Percentiles rank a stretch among this genome's conserved stretches.
These are phyloP conservation scores for Trichoderma guizhouense DNA, from an alignment of 2,329 filamentous ascomycete species.

Conservation along the genomic window DNA sequence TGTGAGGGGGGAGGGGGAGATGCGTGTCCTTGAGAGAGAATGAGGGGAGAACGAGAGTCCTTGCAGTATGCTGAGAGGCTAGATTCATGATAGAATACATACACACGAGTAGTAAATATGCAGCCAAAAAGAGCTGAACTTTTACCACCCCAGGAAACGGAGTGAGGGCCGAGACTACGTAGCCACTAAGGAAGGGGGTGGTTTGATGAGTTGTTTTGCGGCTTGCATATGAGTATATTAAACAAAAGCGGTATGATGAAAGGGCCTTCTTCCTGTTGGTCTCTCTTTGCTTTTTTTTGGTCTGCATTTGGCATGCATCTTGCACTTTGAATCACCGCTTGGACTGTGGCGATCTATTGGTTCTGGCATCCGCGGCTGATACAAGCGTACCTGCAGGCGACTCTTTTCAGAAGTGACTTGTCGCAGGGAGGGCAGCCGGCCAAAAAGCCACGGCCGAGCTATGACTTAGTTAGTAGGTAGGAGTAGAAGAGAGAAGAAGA, in stretches of 20 bases:
- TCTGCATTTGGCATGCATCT: not conserved
- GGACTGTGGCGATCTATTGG: not conserved
- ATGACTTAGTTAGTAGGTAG: not conserved
- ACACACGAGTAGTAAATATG: not conserved
- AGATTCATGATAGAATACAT: not conserved
- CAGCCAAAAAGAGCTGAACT: not conserved
- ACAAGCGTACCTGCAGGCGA: constrained; percentile 14
- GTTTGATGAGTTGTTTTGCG: not conserved
- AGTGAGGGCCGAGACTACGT: not conserved
- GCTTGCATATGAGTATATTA: not conserved
- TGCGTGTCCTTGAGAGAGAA: not conserved
- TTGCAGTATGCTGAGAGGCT: not conserved
- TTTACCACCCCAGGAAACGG: not conserved
- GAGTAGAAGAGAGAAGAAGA: not conserved
- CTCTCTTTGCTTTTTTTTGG: not conserved
- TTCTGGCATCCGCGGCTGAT: not conserved
- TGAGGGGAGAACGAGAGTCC: not conserved
- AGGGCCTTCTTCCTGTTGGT: not conserved
- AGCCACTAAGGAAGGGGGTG: not conserved
- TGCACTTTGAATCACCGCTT: not conserved
- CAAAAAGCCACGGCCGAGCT: not conserved
- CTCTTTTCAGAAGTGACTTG: constrained; percentile 7
- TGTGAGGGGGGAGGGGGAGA: not conserved
- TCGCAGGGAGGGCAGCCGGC: not conserved
- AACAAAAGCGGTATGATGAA: not conserved